Percentiles rank a stretch among this genome's conserved stretches.
phyloP scores from a whole-genome alignment of 441 rosid species.

The Jatropha podagrica region DNA sequence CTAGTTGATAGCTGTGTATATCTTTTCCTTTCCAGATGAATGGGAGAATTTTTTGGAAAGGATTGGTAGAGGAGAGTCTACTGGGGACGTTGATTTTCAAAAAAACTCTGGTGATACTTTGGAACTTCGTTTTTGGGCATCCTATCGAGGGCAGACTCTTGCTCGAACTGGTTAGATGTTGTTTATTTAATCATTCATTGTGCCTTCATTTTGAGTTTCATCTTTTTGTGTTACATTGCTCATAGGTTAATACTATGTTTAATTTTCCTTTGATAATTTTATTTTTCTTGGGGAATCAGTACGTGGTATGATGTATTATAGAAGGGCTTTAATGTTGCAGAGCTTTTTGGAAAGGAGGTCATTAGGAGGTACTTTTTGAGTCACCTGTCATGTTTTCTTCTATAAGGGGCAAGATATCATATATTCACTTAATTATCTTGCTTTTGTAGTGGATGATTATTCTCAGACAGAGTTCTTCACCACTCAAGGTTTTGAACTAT shows the following conservation, averaged over 20 bases:
- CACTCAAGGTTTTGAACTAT: conserved; percentile 69
- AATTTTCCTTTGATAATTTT: conserved; percentile 18
- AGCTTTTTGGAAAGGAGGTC: conserved; percentile 80
- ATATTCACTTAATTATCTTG: conserved; percentile 23
- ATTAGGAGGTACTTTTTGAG: conserved; percentile 58
- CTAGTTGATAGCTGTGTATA: conserved; percentile 6
- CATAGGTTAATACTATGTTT: conserved; percentile 14
- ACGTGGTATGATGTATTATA: conserved; percentile 99
- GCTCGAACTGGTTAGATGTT: conserved; percentile 83
- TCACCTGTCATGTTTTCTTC: conserved; percentile 15
- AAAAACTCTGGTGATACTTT: conserved; percentile 72
- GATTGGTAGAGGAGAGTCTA: conserved; percentile 71
- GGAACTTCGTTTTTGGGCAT: conserved; percentile 98
- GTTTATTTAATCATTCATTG: background rate
- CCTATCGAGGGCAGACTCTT: conserved; percentile 95
- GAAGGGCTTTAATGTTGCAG: conserved; percentile 98
- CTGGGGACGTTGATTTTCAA: conserved; percentile 70
- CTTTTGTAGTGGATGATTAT: conserved; percentile 50
- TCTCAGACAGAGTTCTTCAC: conserved; percentile 45
- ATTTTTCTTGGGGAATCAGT: conserved; percentile 51
- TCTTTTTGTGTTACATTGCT: conserved; percentile 19
- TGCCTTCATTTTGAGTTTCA: background rate
- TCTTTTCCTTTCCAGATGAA: conserved; percentile 59
- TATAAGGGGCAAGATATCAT: conserved; percentile 10
- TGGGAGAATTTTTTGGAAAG: conserved; percentile 98